A percentile compares a stretch with the other conserved stretches of the same genome.
Evolutionary conservation across 2,329 filamentous ascomycete genomes (phyloP).

Genomic region (Fusarium phyllophilum): DNA sequence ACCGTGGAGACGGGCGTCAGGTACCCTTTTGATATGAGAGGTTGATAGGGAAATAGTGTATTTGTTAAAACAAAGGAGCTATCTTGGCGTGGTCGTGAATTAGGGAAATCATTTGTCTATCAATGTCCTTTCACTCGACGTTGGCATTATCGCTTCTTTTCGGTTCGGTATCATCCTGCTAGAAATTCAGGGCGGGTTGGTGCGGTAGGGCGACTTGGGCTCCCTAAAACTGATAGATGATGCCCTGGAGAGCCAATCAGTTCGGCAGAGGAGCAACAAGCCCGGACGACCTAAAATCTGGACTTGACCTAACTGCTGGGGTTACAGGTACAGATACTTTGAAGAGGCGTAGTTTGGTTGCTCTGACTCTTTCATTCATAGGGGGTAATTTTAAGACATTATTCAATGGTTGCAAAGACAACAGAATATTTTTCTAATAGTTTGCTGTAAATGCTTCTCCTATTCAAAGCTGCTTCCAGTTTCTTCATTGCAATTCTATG

Average conservation of each 20-base stretch:
- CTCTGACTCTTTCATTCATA: constrained; percentile 20
- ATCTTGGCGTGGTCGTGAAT: not conserved
- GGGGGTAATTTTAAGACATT: constrained; percentile 17
- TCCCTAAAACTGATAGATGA: constrained; percentile 4
- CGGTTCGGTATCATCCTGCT: not conserved
- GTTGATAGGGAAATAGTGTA: not conserved
- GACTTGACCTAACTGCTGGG: not conserved
- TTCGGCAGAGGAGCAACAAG: constrained; percentile 1
- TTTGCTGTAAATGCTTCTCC: not conserved
- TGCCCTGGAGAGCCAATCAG: constrained; percentile 24
- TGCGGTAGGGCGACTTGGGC: constrained; percentile 11
- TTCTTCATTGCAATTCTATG: not conserved
- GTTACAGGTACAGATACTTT: constrained; percentile 10
- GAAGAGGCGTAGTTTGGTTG: not conserved
- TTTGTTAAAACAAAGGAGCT: not conserved
- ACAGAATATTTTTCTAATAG: not conserved
- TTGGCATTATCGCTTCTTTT: not conserved
- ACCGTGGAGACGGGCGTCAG: constrained; percentile 29
- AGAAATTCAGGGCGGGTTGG: constrained; percentile 12
- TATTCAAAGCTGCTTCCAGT: not conserved
- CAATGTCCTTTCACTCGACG: not conserved
- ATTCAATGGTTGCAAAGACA: not conserved
- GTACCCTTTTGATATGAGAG: constrained; percentile 10
- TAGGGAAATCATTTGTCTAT: not conserved
- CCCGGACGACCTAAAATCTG: constrained; percentile 1